phyloP scores from a whole-genome alignment of 2,329 filamentous ascomycete species.

The Hymenoscyphus linearis region DNA sequence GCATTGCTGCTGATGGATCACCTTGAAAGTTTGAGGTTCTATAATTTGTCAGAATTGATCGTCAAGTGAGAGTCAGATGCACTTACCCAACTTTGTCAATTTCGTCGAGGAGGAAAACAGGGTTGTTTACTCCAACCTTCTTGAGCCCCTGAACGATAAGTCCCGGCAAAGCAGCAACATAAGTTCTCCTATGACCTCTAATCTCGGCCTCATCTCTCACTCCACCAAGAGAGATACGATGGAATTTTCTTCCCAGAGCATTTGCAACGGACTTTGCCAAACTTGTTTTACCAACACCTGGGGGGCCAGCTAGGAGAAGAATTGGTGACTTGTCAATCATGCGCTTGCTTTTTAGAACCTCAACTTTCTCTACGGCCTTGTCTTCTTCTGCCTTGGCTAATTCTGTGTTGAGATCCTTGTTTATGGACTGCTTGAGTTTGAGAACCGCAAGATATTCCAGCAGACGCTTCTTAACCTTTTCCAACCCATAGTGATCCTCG shows the following conservation, averaged over 20 bases:
- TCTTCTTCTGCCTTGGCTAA: conserved; percentile 63
- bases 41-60: conserved; percentile 5
- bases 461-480: conserved; percentile 94
- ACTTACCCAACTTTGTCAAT: conserved; percentile 80
- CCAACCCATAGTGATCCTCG: conserved; percentile 91
- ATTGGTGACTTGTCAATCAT: conserved; percentile 96
- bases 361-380: conserved; percentile 51
- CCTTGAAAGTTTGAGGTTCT: conserved; percentile 84
- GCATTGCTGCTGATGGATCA: conserved; percentile 94
- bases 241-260: conserved; percentile 89
- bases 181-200: conserved; percentile 86
- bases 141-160: conserved; percentile 88
- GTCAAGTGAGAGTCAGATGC: background rate
- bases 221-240: conserved; percentile 92
- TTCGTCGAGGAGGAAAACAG: conserved; percentile 92
- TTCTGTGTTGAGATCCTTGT: conserved; percentile 74
- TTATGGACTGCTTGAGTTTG: conserved; percentile 86
- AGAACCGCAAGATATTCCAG: conserved; percentile 96
- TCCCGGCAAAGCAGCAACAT: conserved; percentile 98
- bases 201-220: conserved; percentile 97
- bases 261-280: conserved; percentile 89
- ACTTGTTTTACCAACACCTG: conserved; percentile 93
- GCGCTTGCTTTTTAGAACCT: conserved; percentile 72
- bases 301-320: conserved; percentile 84
- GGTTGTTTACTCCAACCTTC: conserved; percentile 93